Evolutionary conservation across 495 filamentous ascomycete species (phyloP).

Genomic region (Daldinia decipiens): DNA sequence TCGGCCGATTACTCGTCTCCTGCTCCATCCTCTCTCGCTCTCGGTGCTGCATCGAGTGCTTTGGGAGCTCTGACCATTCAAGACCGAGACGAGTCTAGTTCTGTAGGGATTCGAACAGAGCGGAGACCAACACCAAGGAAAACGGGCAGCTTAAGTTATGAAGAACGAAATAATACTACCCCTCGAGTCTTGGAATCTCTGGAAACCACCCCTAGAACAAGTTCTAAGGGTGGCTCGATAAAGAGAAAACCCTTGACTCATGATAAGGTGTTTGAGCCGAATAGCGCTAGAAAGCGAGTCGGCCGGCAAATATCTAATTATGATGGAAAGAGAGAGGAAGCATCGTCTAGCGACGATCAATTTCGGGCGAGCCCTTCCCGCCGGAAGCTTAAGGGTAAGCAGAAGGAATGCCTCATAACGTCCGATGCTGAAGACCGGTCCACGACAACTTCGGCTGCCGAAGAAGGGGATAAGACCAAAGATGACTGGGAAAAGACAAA

Average conservation of each 20-base stretch:
- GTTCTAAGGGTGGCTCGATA: conserved; percentile 14
- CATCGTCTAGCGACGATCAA: conserved; percentile 38
- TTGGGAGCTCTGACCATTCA: conserved; percentile 49
- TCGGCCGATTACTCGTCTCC: conserved; percentile 40
- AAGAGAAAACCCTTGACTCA: conserved; percentile 30
- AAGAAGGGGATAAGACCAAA: conserved; percentile 53
- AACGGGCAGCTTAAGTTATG: conserved; percentile 7
- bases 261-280: conserved; percentile 36
- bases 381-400: conserved; percentile 40
- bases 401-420: conserved; percentile 31
- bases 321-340: conserved; percentile 26
- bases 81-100: conserved; percentile 40
- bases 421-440: conserved; percentile 46
- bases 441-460: conserved; percentile 47
- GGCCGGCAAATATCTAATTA: conserved; percentile 23
- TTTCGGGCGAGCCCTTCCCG: conserved; percentile 15
- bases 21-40: conserved; percentile 51
- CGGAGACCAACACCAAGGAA: conserved; percentile 29
- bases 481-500: conserved; percentile 62
- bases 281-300: conserved; percentile 34
- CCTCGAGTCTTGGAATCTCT: conserved; percentile 22
- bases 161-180: conserved; percentile 25
- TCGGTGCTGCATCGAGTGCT: conserved; percentile 61
- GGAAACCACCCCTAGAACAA: conserved; percentile 20
- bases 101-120: conserved; percentile 19